Evolutionary conservation across 148 eudicot genomes (phyloP), one percentile per base, ranked within the genome.

Genomic region (Rhododendron simsii): DNA sequence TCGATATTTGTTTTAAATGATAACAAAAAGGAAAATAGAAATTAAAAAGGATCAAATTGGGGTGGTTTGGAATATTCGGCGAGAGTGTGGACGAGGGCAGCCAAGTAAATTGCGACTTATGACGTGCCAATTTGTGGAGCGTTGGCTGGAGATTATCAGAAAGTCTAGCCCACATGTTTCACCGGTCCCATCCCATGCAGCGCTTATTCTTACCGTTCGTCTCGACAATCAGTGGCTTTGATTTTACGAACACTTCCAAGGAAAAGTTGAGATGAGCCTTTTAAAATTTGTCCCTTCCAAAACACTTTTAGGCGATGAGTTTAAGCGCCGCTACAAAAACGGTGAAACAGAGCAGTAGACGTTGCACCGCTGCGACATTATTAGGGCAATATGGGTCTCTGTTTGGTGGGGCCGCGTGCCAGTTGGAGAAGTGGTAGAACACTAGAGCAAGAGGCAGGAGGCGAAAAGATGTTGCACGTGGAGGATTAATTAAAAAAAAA

Each of bases 41-140:
- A 20, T 11, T 47, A 33, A 33, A 33, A 33, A 33, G 30, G 55
- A 23, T 44, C 55, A 78, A 78, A 78, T 37, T 44, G 76, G 82
- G 33, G 45, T 78, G 63, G 47, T 53, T 45, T 26, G 55, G 84
- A 81, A 81, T 86, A 86, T 86, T 86, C 87, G 84, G 51, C 51
- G n/a, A 81, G 47, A 53, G 84, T 81, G 84, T 15, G 71, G 80
- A 35, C 80, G 41, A 81, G 45, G 61, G 15, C 77, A 81, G 83
- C 53, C 8, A 39, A 16, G 53, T 63, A 14, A 45, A 5, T 6
- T 86, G 87, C 2, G 71, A 16, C 23, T 7, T 5, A 12, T 81
- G 53, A 80, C 87, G 69, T 86, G 87, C 74, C 48, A 2, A 71
- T 1, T 69, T 71, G 2, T 21, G 18, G 77, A 15, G 4, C 77